Percentiles rank a stretch among this genome's conserved stretches.
Evolutionary conservation across 164 flowering plant species (phyloP).

Genomic region (Aristolochia fimbriata): DNA sequence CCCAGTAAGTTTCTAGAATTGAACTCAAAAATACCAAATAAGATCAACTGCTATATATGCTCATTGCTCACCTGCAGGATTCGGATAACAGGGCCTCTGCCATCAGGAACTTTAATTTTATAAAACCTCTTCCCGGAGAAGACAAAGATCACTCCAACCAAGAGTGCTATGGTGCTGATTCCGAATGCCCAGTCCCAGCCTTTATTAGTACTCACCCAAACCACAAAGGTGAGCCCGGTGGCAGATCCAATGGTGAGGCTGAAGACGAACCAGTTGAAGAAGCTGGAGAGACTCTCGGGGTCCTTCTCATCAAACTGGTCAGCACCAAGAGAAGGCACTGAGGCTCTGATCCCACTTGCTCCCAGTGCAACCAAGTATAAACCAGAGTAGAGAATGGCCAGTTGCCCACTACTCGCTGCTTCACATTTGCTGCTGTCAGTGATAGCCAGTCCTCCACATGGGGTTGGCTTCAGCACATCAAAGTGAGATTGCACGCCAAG

Average conservation of each 20-base stretch:
- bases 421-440: conserved; percentile 25
- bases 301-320: conserved; percentile 59
- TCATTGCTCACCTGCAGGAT: conserved; percentile 37
- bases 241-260: conserved; percentile 43
- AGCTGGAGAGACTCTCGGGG: conserved; percentile 48
- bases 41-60: no score
- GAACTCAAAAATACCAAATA: no score
- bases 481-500: conserved; percentile 56
- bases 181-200: conserved; percentile 71
- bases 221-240: conserved; percentile 49
- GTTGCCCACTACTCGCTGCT: conserved; percentile 30
- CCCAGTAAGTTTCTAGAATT: not conserved
- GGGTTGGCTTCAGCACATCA: conserved; percentile 37
- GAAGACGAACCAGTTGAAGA: conserved; percentile 65
- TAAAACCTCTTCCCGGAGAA: conserved; percentile 47
- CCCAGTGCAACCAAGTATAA: conserved; percentile 57
- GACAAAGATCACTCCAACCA: conserved; percentile 26
- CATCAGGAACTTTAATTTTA: conserved; percentile 30
- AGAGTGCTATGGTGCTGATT: conserved; percentile 34
- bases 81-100: conserved; percentile 42
- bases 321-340: conserved; percentile 61
- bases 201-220: conserved; percentile 46
- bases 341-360: conserved; percentile 53
- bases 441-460: conserved; percentile 27
- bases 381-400: conserved; percentile 32